phyloP scores from a whole-genome alignment of 192 early-diverging fungal species.

The Rhizophagus sp. region DNA sequence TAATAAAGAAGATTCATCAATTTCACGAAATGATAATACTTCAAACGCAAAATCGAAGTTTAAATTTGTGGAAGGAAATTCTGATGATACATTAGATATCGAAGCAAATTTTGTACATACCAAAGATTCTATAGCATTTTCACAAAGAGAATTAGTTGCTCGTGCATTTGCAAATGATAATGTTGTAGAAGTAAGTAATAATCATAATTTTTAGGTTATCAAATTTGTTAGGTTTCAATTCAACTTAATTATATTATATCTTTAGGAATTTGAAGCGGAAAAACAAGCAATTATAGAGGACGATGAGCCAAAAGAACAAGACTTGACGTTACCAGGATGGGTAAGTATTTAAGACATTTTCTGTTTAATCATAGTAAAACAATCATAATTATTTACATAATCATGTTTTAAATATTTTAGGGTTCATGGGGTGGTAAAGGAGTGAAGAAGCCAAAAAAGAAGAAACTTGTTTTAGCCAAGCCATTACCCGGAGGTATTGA shows the following conservation, averaged over 20 bases:
- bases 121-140: constrained; percentile 56
- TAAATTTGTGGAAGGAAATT: constrained; percentile 25
- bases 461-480: constrained; percentile 48
- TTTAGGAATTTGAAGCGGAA: constrained; percentile 83
- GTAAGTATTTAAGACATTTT: constrained; percentile 21
- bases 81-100: constrained; percentile 35
- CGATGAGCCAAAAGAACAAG: constrained; percentile 78
- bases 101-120: constrained; percentile 58
- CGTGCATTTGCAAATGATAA: constrained; percentile 96
- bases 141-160: constrained; percentile 82
- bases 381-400: neutral
- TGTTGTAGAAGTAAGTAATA: constrained; percentile 58
- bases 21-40: neutral
- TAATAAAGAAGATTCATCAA: constrained; percentile 22
- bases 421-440: constrained; percentile 79
- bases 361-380: neutral
- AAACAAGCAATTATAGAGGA: constrained; percentile 69
- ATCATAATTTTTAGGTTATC: neutral
- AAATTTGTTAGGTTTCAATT: neutral
- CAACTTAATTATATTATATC: neutral
- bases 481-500: constrained; percentile 61
- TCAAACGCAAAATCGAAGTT: neutral
- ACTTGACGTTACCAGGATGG: constrained; percentile 93
- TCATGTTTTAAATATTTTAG: constrained; percentile 32
- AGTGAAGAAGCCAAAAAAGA: constrained; percentile 45